Evolutionary conservation across 352 stramenopile genomes (phyloP).

Genomic region (Phytophthora megakarya): DNA sequence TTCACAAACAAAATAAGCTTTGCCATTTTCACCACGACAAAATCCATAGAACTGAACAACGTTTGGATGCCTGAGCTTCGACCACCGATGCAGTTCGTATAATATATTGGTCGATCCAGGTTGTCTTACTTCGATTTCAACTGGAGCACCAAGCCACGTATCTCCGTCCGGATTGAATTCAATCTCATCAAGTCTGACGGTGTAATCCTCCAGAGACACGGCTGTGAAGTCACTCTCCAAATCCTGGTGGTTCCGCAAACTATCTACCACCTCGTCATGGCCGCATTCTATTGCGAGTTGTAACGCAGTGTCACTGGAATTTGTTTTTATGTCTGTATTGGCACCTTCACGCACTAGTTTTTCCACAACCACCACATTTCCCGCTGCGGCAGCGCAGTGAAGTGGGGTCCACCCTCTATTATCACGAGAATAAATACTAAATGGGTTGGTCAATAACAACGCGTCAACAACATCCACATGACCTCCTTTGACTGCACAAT

Average conservation of each 20-base stretch:
- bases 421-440: slow-evolving; percentile 6
- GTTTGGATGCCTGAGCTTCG: slow-evolving; percentile 20
- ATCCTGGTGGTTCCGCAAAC: too few species aligned
- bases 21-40: neutral
- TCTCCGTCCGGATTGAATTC: too few species aligned
- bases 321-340: neutral
- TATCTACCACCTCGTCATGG: neutral
- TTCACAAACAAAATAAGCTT: slow-evolving; percentile 27
- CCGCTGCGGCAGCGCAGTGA: slow-evolving; percentile 8
- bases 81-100: slow-evolving; percentile 26
- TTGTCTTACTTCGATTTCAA: slow-evolving; percentile 5
- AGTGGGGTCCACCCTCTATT: slow-evolving; percentile 13
- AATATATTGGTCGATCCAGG: neutral
- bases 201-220: too few species aligned
- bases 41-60: slow-evolving; percentile 27
- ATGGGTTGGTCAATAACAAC: too few species aligned
- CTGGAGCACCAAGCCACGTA: slow-evolving; percentile 4
- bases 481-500: slow-evolving; percentile 1
- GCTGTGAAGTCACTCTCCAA: too few species aligned
- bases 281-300: too few species aligned
- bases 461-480: neutral
- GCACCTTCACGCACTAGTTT: neutral
- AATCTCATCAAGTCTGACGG: too few species aligned
- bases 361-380: neutral
- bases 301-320: slow-evolving; percentile 7